Conservation (phyloP, 129 eudicot species). For the Erigeron canadensis region DNA sequence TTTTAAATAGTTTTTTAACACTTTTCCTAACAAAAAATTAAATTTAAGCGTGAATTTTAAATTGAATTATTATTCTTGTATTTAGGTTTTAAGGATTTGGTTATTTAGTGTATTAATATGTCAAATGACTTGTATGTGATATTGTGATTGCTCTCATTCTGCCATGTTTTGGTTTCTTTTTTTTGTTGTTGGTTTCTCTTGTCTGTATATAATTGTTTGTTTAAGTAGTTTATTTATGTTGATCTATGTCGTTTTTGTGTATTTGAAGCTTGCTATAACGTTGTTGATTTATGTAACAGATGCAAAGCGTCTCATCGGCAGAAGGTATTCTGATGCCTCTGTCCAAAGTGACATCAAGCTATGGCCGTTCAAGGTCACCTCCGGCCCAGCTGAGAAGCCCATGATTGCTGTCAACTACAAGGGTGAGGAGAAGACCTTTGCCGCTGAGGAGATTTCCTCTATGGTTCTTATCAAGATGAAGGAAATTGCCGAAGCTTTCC, state of each 20-base stretch:
- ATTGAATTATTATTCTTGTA: no score
- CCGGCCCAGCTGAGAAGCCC: slow-evolving; percentile 78
- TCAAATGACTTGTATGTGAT: no score
- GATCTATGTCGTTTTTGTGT: neutral
- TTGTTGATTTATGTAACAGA: slow-evolving; percentile 30
- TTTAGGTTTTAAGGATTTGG: no score
- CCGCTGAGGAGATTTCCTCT: slow-evolving; percentile 83
- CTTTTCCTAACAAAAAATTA: no score
- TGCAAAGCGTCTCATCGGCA: slow-evolving; percentile 78
- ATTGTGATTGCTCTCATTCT: no score
- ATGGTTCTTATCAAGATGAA: slow-evolving; percentile 83
- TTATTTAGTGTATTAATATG: no score
- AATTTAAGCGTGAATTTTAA: no score
- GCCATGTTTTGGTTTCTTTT: no score
- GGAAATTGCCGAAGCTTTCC: slow-evolving; percentile 75
- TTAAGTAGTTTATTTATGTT: no score
- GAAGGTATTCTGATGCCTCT: slow-evolving; percentile 67
- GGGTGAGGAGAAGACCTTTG: slow-evolving; percentile 69
- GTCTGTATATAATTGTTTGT: no score
- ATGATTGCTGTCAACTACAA: slow-evolving; percentile 65
- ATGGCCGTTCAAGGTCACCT: slow-evolving; percentile 75
- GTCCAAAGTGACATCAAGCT: slow-evolving; percentile 70
- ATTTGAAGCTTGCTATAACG: neutral
- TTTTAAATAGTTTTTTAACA: no score
- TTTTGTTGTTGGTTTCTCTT: no score